Percentiles rank a stretch among this genome's conserved stretches.
Conservation (phyloP, 768 basidiomycete genomes). For the Pholiota molesta region DNA sequence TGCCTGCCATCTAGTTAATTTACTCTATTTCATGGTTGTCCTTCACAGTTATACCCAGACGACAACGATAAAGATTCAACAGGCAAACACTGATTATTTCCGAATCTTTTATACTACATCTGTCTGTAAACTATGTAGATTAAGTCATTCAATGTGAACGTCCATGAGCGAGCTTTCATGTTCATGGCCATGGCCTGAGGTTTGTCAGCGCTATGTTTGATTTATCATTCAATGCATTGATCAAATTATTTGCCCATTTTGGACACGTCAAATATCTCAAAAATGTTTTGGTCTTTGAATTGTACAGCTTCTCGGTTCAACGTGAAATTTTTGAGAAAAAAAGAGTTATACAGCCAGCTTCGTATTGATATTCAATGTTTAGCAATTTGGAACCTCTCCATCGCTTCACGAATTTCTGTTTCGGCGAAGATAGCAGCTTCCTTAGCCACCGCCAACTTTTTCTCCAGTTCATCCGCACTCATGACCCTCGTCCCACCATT, state of each 20-base stretch:
- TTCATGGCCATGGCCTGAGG: no score
- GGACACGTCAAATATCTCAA: no score
- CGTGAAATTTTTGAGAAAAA: background rate
- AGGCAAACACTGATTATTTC: background rate
- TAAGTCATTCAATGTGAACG: no score
- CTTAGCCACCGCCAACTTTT: conserved; percentile 69
- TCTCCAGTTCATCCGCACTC: conserved; percentile 74
- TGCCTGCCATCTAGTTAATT: conserved; percentile 5
- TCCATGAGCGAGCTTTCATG: no score
- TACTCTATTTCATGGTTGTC: background rate
- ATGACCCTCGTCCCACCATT: conserved; percentile 51
- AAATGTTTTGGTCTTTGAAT: background rate
- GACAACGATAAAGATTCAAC: conserved; percentile 5
- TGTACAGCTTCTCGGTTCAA: background rate
- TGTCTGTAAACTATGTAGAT: no score
- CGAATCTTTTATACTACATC: no score
- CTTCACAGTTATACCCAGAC: conserved; percentile 37
- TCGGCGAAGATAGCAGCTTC: conserved; percentile 74
- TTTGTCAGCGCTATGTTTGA: no score
- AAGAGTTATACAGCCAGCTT: conserved; percentile 21
- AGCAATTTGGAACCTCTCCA: conserved; percentile 66
- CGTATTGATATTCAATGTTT: conserved; percentile 59
- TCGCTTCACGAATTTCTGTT: conserved; percentile 72
- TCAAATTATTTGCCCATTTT: no score
- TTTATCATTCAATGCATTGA: no score